These are phyloP conservation scores for Incumbomyces lentus DNA, from an alignment of 2,329 filamentous ascomycete species.

Conservation along the genomic window DNA sequence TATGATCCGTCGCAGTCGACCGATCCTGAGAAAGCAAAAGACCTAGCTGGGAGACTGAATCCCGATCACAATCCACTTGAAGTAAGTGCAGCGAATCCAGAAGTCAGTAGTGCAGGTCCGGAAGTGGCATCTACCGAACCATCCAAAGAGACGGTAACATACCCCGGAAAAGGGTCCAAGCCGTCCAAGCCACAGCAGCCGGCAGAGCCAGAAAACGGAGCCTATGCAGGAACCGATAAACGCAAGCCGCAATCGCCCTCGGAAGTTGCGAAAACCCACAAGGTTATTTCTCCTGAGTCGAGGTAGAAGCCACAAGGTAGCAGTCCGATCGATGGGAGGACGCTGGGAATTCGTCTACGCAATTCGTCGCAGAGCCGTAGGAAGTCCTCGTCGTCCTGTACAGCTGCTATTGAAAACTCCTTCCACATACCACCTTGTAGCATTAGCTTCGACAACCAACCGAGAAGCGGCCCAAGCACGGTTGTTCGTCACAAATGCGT, in stretches of 20 bases:
- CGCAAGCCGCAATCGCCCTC: neutral
- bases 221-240: neutral
- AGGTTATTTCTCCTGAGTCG: neutral
- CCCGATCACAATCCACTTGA: slow-evolving; percentile 42
- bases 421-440: too few relatives aligned
- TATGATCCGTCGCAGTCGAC: neutral
- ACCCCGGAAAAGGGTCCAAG: neutral
- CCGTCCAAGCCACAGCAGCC: neutral
- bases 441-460: too few relatives aligned
- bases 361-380: too few relatives aligned
- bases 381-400: too few relatives aligned
- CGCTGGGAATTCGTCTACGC: too few relatives aligned
- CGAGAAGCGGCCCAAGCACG: too few relatives aligned
- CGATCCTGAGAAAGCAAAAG: neutral
- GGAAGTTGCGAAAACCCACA: neutral
- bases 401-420: too few relatives aligned
- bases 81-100: slow-evolving; percentile 4
- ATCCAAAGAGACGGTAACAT: neutral
- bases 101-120: neutral
- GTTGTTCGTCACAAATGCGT: too few relatives aligned
- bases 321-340: too few relatives aligned
- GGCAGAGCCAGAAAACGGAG: neutral
- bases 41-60: slow-evolving; percentile 34
- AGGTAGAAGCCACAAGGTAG: neutral
- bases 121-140: neutral